Evolutionary conservation across 768 basidiomycete genomes (phyloP).

Genomic region (Russula vinacea): DNA sequence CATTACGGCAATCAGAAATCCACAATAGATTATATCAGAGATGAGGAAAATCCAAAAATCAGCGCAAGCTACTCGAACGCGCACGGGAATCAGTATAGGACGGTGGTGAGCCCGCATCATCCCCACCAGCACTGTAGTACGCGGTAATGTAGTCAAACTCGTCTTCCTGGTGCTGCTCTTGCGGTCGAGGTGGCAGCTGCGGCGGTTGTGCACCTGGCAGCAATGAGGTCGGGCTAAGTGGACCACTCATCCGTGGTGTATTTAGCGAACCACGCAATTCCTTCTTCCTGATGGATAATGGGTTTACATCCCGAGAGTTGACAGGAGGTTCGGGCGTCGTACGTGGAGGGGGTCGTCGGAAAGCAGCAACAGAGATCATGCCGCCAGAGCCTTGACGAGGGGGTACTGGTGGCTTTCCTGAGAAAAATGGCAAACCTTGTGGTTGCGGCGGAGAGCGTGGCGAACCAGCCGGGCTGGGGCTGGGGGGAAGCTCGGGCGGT

Average conservation of each 20-base stretch:
- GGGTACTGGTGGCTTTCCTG: conserved; percentile 38
- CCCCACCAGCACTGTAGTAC: conserved; percentile 37
- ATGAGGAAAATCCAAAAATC: not conserved
- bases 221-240: conserved; percentile 9
- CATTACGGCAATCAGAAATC: not conserved
- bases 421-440: conserved; percentile 34
- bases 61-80: conserved; percentile 17
- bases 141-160: conserved; percentile 58
- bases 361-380: conserved; percentile 75
- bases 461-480: conserved; percentile 26
- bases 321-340: conserved; percentile 32
- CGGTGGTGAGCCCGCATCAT: not conserved
- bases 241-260: conserved; percentile 16
- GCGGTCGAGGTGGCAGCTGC: conserved; percentile 17
- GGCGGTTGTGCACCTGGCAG: conserved; percentile 12
- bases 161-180: conserved; percentile 38
- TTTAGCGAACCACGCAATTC: conserved; percentile 47
- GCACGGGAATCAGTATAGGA: not conserved
- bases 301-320: conserved; percentile 43
- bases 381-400: conserved; percentile 41
- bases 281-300: conserved; percentile 49
- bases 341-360: conserved; percentile 51
- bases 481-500: conserved; percentile 47
- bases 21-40: not conserved
- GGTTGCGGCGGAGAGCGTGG: conserved; percentile 29